Evolutionary conservation across 805 yeast genomes (phyloP).

Genomic region (Myxozyma melibiosi): DNA sequence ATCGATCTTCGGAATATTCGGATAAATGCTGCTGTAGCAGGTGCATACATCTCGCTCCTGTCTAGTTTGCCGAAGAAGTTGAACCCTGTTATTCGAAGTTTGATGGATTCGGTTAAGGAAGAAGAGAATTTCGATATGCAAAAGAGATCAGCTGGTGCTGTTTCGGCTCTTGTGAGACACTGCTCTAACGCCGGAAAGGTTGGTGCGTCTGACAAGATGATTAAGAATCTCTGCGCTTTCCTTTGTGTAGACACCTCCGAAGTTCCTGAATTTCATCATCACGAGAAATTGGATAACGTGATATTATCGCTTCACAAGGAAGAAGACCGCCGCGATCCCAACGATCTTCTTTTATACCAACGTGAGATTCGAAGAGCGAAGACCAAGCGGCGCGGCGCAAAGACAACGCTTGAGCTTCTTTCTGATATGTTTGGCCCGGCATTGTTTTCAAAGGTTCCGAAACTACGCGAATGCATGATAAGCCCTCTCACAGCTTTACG

Average conservation of each 20-base stretch:
- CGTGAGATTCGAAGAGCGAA: constrained; percentile 70
- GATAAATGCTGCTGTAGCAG: constrained; percentile 73
- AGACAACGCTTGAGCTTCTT: constrained; percentile 64
- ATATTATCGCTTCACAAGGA: constrained; percentile 80
- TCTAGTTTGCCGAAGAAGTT: constrained; percentile 72
- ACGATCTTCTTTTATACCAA: constrained; percentile 62
- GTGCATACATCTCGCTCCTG: constrained; percentile 64
- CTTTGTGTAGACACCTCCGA: constrained; percentile 94
- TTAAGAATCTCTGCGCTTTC: constrained; percentile 88
- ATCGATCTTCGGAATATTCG: constrained; percentile 50
- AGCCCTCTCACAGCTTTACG: constrained; percentile 57
- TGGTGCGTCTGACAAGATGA: constrained; percentile 84
- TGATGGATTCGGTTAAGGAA: constrained; percentile 88
- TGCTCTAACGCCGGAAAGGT: constrained; percentile 59
- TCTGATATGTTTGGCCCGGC: constrained; percentile 55
- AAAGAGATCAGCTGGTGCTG: constrained; percentile 65
- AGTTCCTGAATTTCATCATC: constrained; percentile 86
- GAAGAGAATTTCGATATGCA: constrained; percentile 73
- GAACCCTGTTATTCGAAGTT: constrained; percentile 81
- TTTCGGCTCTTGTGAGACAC: constrained; percentile 63
- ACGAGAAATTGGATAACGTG: constrained; percentile 53
- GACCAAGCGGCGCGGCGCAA: constrained; percentile 83
- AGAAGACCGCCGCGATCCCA: constrained; percentile 61
- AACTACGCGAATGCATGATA: constrained; percentile 63
- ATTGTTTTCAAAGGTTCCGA: constrained; percentile 65